These are phyloP conservation scores for Leishmania guyanensis DNA, from an alignment of 208 protist species.

Conservation along the genomic window DNA sequence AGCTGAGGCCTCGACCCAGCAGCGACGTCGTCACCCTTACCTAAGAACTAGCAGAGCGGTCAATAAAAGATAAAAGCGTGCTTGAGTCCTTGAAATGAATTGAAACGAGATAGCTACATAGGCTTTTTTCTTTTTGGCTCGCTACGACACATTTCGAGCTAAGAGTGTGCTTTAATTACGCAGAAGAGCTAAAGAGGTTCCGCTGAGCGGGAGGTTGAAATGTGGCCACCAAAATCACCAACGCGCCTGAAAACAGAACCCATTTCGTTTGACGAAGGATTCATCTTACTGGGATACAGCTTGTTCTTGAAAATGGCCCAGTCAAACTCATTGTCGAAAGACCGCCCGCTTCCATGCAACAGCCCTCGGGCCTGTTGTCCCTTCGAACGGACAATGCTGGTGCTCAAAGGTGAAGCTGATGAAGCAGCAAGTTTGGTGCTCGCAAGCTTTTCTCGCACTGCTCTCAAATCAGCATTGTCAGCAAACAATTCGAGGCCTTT, in stretches of 20 bases:
- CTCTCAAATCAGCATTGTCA: slow-evolving; percentile 31
- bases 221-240: slow-evolving; percentile 71
- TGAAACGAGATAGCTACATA: not conserved
- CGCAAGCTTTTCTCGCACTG: slow-evolving; percentile 21
- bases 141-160: not conserved
- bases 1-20: not conserved
- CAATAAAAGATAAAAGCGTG: not conserved
- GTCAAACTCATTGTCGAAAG: slow-evolving; percentile 89
- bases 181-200: slow-evolving; percentile 42
- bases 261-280: slow-evolving; percentile 81
- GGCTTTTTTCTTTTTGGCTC: not conserved
- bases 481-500: slow-evolving; percentile 63
- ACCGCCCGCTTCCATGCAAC: slow-evolving; percentile 52
- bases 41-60: not conserved
- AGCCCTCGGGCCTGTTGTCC: slow-evolving; percentile 63
- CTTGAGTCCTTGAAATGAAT: not conserved
- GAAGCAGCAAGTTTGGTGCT: not conserved
- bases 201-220: slow-evolving; percentile 78
- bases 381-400: slow-evolving; percentile 30
- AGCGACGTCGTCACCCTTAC: not conserved
- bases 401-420: slow-evolving; percentile 1
- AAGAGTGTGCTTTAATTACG: slow-evolving; percentile 8
- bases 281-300: slow-evolving; percentile 84
- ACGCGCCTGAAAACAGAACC: slow-evolving; percentile 87
- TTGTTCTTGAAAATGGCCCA: slow-evolving; percentile 83